These are phyloP conservation scores for Ophiocordyceps australis DNA, from an alignment of 2,329 filamentous ascomycete species.

Conservation along the genomic window DNA sequence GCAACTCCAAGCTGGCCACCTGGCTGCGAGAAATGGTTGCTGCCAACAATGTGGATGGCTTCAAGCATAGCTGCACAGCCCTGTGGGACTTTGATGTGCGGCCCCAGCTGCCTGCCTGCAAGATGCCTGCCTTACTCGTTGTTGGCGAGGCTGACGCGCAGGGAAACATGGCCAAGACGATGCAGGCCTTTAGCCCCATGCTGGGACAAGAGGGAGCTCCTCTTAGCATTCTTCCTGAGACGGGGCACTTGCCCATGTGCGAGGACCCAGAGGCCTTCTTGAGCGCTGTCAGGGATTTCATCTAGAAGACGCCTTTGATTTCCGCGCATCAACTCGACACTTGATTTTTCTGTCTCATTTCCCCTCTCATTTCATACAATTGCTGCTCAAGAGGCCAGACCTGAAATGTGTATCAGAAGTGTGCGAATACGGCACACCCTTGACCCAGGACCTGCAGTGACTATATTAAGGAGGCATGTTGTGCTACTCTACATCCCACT, in stretches of 20 bases:
- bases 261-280: constrained; percentile 56
- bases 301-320: too few relatives aligned
- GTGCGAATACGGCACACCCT: too few relatives aligned
- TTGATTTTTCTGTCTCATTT: too few relatives aligned
- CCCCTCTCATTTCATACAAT: too few relatives aligned
- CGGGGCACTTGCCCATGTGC: constrained; percentile 74
- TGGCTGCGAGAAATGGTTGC: constrained; percentile 52
- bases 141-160: constrained; percentile 57
- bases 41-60: constrained; percentile 51
- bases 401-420: too few relatives aligned
- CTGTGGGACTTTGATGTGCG: constrained; percentile 56
- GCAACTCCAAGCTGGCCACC: constrained; percentile 25
- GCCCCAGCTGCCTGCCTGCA: constrained; percentile 30
- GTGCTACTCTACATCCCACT: too few relatives aligned
- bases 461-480: too few relatives aligned
- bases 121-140: constrained; percentile 46
- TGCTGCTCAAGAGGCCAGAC: too few relatives aligned
- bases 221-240: constrained; percentile 46
- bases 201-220: constrained; percentile 36
- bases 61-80: constrained; percentile 48
- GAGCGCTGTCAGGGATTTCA: constrained; percentile 38
- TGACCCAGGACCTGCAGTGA: too few relatives aligned
- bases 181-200: constrained; percentile 51
- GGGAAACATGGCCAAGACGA: constrained; percentile 55
- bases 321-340: too few relatives aligned